These are phyloP conservation scores for Argentina anserina DNA, from an alignment of 306 rosid genomes.

Conservation along the genomic window DNA sequence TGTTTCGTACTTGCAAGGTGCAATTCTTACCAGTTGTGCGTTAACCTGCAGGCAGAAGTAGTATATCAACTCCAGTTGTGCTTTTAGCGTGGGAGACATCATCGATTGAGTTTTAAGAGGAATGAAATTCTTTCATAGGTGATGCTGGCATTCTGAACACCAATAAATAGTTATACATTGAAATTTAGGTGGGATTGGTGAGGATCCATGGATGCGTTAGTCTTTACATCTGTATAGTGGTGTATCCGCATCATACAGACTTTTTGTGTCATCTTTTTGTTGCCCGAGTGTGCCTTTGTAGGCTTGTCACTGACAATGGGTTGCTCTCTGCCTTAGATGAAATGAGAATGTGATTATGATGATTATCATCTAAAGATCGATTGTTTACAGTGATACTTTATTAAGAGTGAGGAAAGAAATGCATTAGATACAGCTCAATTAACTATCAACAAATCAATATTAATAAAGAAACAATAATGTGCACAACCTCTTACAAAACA, in stretches of 20 bases:
- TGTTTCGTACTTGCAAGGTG: background rate
- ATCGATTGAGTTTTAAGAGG: background rate
- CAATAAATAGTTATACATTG: background rate
- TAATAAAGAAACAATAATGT: no score
- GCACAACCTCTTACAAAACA: no score
- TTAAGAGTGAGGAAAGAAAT: no score
- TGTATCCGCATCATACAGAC: background rate
- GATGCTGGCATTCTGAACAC: background rate
- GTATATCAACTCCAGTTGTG: background rate
- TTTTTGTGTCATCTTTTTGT: background rate
- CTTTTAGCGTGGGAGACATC: background rate
- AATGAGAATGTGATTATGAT: no score
- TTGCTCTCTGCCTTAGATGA: no score
- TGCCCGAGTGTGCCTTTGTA: no score
- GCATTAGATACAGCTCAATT: no score
- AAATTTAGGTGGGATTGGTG: background rate
- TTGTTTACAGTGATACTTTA: no score
- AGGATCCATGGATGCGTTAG: background rate
- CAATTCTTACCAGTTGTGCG: background rate
- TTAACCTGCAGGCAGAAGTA: background rate
- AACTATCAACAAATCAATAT: no score
- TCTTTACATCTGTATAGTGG: background rate
- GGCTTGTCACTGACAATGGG: no score
- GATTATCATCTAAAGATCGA: no score
- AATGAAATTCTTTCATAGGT: background rate